These are phyloP conservation scores for Penicillium tannophilum DNA, from an alignment of 495 filamentous ascomycete genomes.

Conservation along the genomic window DNA sequence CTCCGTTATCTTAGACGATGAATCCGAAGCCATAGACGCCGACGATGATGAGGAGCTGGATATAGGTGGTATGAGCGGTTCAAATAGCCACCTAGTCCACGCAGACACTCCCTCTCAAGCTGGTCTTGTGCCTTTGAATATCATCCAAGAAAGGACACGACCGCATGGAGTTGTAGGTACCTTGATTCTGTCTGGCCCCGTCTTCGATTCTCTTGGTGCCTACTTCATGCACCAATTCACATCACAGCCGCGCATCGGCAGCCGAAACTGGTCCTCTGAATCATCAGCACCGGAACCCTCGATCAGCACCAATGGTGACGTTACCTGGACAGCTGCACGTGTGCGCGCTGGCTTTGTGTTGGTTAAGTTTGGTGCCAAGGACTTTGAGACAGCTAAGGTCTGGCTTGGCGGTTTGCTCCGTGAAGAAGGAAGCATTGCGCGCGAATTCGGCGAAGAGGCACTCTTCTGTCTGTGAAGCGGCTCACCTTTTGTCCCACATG, in stretches of 20 bases:
- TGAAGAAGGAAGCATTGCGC: conserved; percentile 58
- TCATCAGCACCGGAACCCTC: conserved; percentile 34
- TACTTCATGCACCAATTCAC: conserved; percentile 78
- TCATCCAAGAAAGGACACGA: conserved; percentile 44
- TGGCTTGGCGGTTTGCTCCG: conserved; percentile 62
- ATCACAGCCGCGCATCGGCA: conserved; percentile 77
- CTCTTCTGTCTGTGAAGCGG: conserved; percentile 52
- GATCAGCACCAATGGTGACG: conserved; percentile 51
- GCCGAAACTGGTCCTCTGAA: conserved; percentile 68
- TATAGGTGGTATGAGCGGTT: conserved; percentile 6
- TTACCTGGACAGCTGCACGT: conserved; percentile 85
- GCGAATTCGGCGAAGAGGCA: conserved; percentile 64
- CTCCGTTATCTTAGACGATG: conserved; percentile 70
- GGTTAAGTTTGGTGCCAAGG: conserved; percentile 77
- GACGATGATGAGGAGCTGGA: conserved; percentile 37
- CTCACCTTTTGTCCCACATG: neutral
- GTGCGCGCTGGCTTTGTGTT: conserved; percentile 79
- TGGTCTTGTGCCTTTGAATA: conserved; percentile 28
- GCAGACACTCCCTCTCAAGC: conserved; percentile 23
- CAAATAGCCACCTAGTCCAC: conserved; percentile 19
- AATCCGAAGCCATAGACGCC: conserved; percentile 31
- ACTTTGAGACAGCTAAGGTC: conserved; percentile 61
- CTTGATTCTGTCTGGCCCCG: conserved; percentile 74
- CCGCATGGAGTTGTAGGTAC: conserved; percentile 74
- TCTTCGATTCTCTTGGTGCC: conserved; percentile 62